phyloP scores from a whole-genome alignment of 352 stramenopile species.

The Phytophthora melonis region DNA sequence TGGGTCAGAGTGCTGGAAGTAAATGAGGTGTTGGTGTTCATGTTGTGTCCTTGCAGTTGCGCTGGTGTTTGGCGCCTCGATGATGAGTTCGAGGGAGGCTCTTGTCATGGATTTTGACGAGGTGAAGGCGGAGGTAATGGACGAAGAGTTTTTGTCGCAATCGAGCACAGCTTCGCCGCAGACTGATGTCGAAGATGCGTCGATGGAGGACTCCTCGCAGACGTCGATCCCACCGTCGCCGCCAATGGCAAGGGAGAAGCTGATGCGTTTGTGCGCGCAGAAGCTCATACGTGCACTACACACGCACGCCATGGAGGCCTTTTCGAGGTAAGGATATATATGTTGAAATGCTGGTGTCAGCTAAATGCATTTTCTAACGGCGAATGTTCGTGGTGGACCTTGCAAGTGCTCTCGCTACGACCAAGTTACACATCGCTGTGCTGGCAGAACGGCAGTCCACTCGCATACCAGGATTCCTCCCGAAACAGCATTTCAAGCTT shows the following conservation, averaged over 20 bases:
- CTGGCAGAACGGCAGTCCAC: slow-evolving; percentile 43
- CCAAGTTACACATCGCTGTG: slow-evolving; percentile 64
- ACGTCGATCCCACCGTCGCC: slow-evolving; percentile 3
- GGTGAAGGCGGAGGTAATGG: not conserved
- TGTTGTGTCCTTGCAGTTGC: slow-evolving; percentile 44
- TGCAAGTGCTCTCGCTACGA: slow-evolving; percentile 50
- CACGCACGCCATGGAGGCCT: slow-evolving; percentile 39
- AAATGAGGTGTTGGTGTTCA: not conserved
- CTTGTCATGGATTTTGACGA: slow-evolving; percentile 59
- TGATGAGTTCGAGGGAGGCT: slow-evolving; percentile 63
- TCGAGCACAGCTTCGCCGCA: slow-evolving; percentile 11
- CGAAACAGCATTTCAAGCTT: slow-evolving; percentile 70
- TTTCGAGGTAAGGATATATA: slow-evolving; percentile 43
- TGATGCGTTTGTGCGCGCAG: slow-evolving; percentile 60
- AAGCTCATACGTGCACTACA: slow-evolving; percentile 71
- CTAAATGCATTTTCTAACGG: not conserved
- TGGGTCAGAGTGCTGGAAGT: not conserved
- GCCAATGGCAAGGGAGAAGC: slow-evolving; percentile 39
- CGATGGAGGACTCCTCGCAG: slow-evolving; percentile 18
- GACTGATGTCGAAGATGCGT: slow-evolving; percentile 25
- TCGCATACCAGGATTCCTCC: slow-evolving; percentile 59
- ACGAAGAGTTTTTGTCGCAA: not conserved
- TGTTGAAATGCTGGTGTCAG: not conserved
- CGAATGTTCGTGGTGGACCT: not conserved
- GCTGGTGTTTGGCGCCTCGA: slow-evolving; percentile 65